Percentiles rank a stretch among this genome's conserved stretches.
These are phyloP conservation scores for Russula sp. DNA, from an alignment of 768 basidiomycete species.

Conservation along the genomic window DNA sequence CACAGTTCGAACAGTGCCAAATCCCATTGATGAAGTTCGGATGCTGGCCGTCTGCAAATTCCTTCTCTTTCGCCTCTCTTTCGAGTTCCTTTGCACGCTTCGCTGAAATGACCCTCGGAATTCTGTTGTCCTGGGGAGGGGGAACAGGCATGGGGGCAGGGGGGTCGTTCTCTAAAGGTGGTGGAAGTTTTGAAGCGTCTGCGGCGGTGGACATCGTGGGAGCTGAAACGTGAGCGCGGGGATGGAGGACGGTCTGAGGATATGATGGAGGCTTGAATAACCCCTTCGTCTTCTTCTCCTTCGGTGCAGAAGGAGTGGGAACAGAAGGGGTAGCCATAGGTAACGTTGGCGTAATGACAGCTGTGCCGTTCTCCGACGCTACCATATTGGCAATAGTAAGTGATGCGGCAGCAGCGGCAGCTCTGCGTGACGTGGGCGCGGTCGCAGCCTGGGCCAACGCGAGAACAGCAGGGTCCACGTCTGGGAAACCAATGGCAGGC, in stretches of 20 bases:
- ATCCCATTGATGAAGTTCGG: conserved; percentile 75
- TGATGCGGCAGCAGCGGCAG: conserved; percentile 80
- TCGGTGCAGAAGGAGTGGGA: conserved; percentile 38
- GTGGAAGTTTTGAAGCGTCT: conserved; percentile 51
- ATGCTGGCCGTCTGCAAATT: conserved; percentile 78
- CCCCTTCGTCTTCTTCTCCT: conserved; percentile 66
- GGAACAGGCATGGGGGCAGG: conserved; percentile 35
- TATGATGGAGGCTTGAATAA: conserved; percentile 67
- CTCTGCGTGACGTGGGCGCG: conserved; percentile 68
- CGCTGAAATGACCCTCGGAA: conserved; percentile 44
- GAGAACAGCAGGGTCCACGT: conserved; percentile 63
- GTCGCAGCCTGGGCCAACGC: conserved; percentile 59
- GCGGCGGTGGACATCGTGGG: conserved; percentile 66
- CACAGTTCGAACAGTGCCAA: conserved; percentile 96
- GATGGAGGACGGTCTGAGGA: conserved; percentile 47
- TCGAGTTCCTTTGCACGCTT: conserved; percentile 70
- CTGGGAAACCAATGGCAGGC: conserved; percentile 79
- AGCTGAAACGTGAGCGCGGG: conserved; percentile 53
- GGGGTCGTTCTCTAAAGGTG: conserved; percentile 57
- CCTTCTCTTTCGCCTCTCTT: conserved; percentile 77
- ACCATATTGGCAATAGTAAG: conserved; percentile 89
- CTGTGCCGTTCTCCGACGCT: conserved; percentile 80
- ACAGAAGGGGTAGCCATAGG: conserved; percentile 37
- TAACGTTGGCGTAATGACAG: conserved; percentile 40
- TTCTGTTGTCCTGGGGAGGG: conserved; percentile 41